Evolutionary conservation across 495 filamentous ascomycete genomes (phyloP), one percentile per base, ranked within the genome.

Genomic region (Pyrenula aspistea): DNA sequence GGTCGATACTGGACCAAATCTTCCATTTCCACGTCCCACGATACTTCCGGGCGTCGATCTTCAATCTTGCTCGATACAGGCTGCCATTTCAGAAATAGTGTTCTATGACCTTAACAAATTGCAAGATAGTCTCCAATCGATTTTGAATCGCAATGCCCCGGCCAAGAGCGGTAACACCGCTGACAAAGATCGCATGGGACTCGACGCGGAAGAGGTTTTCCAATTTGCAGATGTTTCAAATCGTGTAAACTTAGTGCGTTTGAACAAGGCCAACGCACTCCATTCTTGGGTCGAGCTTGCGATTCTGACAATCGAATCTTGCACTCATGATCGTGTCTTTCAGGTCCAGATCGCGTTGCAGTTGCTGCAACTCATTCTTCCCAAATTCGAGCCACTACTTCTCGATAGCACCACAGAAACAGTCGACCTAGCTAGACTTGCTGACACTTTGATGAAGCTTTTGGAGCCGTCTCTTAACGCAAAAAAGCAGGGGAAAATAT

Each of bases 251-350:
- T 75, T 80, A 57, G 75, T 91, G 25, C 69, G 62, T 36, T 67
- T 69, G 25, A 81, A 83, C 31, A 81, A 83, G 49, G 75, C 84
- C 12, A 74, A 79, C 50, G 78, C 88, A 12, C 75, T 96, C 24
- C 77, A 77, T 55, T 77, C 88, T 1, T 98, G 94, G 93, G 77
- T 83, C 2, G 88, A 89, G 63, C 73, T 97, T 23, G 64, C 94
- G 23, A 80, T 84, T 25, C 78, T 96, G 10, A 87, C 91, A 69
- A 72, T 93, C 24, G 84, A 87, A 55, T 82, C 80, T 58, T 87
- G 87, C 57, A 84, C 88, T 48, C 81, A 91, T 59, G 84, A 88
- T 53, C 75, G 77, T 21, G 78, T 78, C 1, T 74, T 75, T 31
- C 85, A 83, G 64, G 80, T 82, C 21, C 76, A 83, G 0, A 89